These are phyloP conservation scores for Didymella sp. DNA, from an alignment of 2,329 filamentous ascomycete species.

Conservation along the genomic window DNA sequence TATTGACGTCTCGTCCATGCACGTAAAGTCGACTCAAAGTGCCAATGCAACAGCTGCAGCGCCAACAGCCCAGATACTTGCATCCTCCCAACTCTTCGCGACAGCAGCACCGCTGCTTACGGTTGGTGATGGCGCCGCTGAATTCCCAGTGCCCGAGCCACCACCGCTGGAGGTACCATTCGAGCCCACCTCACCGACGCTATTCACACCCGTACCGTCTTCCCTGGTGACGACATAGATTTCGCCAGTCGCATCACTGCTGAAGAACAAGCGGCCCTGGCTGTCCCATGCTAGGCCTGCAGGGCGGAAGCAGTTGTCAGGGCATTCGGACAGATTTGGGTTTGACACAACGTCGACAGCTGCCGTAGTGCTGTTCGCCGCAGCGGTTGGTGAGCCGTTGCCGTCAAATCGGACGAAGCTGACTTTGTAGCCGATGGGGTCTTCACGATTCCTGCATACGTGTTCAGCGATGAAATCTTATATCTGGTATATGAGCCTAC, in stretches of 20 bases:
- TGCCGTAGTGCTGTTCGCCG: slow-evolving; percentile 56
- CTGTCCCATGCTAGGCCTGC: slow-evolving; percentile 63
- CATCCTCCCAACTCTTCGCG: neutral
- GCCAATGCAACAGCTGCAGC: neutral
- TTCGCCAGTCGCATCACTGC: slow-evolving; percentile 69
- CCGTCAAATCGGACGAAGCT: slow-evolving; percentile 55
- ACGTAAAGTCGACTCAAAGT: too few relatives aligned
- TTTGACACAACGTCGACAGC: slow-evolving; percentile 64
- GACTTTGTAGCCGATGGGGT: slow-evolving; percentile 60
- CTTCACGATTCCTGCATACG: slow-evolving; percentile 52
- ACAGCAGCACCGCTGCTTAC: slow-evolving; percentile 6
- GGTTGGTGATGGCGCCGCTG: slow-evolving; percentile 4
- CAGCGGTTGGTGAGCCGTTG: slow-evolving; percentile 55
- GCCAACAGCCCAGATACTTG: neutral
- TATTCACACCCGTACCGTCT: slow-evolving; percentile 41
- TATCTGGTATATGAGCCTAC: slow-evolving; percentile 41
- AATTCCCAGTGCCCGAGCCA: slow-evolving; percentile 10
- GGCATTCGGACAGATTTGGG: slow-evolving; percentile 60
- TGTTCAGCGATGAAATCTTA: neutral
- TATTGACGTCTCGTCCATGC: neutral
- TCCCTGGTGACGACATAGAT: slow-evolving; percentile 61
- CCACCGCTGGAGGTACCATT: slow-evolving; percentile 19
- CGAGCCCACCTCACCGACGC: slow-evolving; percentile 26
- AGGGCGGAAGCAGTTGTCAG: slow-evolving; percentile 66
- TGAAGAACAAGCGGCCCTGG: slow-evolving; percentile 66